Base-by-base conservation (phyloP, 306 rosid species). In the Vigna mungo region DNA sequence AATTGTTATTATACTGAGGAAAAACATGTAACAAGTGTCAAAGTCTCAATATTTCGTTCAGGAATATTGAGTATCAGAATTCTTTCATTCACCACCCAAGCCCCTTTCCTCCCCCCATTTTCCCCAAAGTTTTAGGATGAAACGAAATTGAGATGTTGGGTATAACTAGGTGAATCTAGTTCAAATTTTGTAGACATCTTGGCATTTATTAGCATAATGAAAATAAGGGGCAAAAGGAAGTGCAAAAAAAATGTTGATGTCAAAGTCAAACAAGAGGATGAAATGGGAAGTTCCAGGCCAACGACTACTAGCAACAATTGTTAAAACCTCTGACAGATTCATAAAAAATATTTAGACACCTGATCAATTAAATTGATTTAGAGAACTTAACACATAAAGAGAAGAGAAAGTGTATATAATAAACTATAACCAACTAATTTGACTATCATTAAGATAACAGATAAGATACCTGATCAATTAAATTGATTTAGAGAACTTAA, bases 401-500 rank as follows among this genome's bases (percentile, higher is more conserved):
- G 1, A 59, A 27, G 39, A 59, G 4, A 25, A 12, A 30, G 30
- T 13, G 39, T 58, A 25, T 10, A 25, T 21, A 9, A 58, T 25
- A 58, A 12, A 36, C 17, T 6, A 15, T 25, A 58, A 1, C 64
- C 1, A 13, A 34, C n/a, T 64, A 58, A 77, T 60, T 60, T 18
- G 49, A 77, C 18, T 27, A 68, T 69, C 59, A 76, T 76, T 51
- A 69, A 75, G 73, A 70, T 20, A 4, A 75, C 23, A 32, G 65
- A 30, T 0, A 32, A 78, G 39, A 68, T 9, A 96, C 99, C 99
- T 90, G 93, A n/a, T n/a, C n/a, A n/a, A n/a, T 6, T 55, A 55
- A 10, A 9, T 21, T 55, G 32, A 20, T 55, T 9, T 18, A 55
- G 14, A 20, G 63, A 4, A 23, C 37, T 10, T 4, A 16, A 56